Conservation (phyloP, 257 asterid species). For the Oldenlandia corymbosa region DNA sequence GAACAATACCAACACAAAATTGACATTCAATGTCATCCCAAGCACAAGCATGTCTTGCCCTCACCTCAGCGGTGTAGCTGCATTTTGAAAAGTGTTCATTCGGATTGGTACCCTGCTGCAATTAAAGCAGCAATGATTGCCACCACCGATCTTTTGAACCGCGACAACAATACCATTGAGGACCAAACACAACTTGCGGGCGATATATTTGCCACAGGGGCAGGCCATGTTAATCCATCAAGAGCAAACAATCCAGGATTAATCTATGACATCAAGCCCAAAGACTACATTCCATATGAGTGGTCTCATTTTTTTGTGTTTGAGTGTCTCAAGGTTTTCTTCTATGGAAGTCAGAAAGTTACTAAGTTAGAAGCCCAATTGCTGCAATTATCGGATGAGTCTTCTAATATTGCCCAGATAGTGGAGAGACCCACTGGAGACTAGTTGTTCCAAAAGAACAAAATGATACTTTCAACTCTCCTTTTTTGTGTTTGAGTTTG, state of each 20-base stretch:
- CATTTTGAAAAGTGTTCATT: slow-evolving; percentile 5
- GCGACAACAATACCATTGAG: not conserved
- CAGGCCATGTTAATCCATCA: slow-evolving; percentile 7
- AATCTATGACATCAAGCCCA: slow-evolving; percentile 3
- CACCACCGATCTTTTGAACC: not conserved
- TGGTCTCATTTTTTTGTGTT: too few species aligned
- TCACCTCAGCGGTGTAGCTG: slow-evolving; percentile 9
- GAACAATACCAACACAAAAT: not conserved
- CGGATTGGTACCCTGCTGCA: slow-evolving; percentile 9
- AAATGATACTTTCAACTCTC: too few species aligned
- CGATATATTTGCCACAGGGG: not conserved
- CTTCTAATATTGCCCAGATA: too few species aligned
- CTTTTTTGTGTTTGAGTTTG: too few species aligned
- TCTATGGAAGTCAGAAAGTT: not conserved
- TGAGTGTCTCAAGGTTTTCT: not conserved
- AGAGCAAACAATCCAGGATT: slow-evolving; percentile 3
- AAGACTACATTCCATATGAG: slow-evolving; percentile 2
- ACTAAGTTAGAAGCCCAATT: too few species aligned
- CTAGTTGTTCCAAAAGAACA: too few species aligned
- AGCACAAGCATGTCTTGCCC: slow-evolving; percentile 10
- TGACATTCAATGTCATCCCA: not conserved
- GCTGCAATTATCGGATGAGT: too few species aligned
- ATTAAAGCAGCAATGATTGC: slow-evolving; percentile 4
- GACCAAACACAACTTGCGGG: not conserved
- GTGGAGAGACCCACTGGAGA: too few species aligned